Evolutionary conservation across 768 basidiomycete genomes (phyloP).

Genomic region (Tricholoma sp.): DNA sequence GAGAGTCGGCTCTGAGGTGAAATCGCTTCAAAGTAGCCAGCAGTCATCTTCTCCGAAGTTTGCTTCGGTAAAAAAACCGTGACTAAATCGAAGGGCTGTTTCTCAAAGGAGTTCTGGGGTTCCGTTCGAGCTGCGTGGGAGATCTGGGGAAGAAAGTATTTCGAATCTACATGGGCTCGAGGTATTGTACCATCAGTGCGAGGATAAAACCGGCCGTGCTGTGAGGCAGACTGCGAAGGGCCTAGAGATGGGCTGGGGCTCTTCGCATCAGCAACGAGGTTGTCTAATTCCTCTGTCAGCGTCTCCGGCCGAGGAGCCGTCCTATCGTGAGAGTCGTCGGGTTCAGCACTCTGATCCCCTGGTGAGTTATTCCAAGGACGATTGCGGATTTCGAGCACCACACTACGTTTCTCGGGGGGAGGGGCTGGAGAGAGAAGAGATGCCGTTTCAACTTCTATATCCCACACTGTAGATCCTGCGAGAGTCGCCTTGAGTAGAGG

Average conservation of each 20-base stretch:
- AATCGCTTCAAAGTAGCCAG: neutral
- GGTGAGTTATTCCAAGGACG: conserved; percentile 5
- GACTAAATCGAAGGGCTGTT: neutral
- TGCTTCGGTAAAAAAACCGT: neutral
- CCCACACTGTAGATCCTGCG: conserved; percentile 22
- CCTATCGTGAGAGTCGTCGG: neutral
- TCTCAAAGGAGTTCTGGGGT: neutral
- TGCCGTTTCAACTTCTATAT: conserved; percentile 23
- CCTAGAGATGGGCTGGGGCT: conserved; percentile 14
- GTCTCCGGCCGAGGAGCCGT: neutral
- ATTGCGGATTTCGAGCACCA: conserved; percentile 4
- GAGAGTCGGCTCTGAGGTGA: neutral
- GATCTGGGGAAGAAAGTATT: neutral
- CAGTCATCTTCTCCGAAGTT: neutral
- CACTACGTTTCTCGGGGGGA: neutral
- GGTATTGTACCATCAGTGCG: neutral
- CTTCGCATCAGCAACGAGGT: neutral
- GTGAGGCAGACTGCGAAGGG: conserved; percentile 29
- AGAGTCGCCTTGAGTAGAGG: neutral
- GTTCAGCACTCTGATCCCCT: neutral
- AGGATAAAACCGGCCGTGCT: neutral
- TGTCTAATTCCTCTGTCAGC: neutral
- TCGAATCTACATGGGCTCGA: neutral
- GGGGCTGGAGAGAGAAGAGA: neutral
- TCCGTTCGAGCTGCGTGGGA: neutral